Conservation (phyloP, 225 moss, liverwort and hornwort genomes). For the Bryum argenteum region DNA sequence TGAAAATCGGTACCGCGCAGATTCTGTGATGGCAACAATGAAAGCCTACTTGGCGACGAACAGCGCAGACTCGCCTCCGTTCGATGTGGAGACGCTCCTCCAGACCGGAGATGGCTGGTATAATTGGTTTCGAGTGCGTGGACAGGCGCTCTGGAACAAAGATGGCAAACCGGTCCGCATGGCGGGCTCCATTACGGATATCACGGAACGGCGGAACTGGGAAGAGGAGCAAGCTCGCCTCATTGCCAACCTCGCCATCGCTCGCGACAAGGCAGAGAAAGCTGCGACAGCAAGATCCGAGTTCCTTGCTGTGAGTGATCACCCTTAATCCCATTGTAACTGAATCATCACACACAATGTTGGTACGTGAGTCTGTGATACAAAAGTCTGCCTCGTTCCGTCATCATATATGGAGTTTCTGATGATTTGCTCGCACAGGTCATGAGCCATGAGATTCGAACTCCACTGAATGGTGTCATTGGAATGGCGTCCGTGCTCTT, state of each 20-base stretch:
- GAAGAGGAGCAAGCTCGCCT: conserved; percentile 56
- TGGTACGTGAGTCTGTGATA: no score
- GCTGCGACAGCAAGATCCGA: conserved; percentile 57
- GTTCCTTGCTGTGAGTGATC: conserved; percentile 52
- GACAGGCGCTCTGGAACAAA: conserved; percentile 56
- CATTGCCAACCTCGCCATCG: conserved; percentile 52
- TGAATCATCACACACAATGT: no score
- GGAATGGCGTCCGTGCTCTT: conserved; percentile 60
- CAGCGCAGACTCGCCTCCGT: conserved; percentile 49
- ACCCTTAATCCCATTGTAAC: neutral
- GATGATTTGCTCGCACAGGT: conserved; percentile 17
- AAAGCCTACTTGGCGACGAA: conserved; percentile 40
- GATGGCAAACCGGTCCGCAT: conserved; percentile 46
- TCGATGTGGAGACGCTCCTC: conserved; percentile 54
- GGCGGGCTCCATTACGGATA: conserved; percentile 61
- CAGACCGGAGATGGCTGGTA: conserved; percentile 40
- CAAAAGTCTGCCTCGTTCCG: no score
- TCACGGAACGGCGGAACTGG: conserved; percentile 55
- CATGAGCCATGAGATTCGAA: conserved; percentile 62
- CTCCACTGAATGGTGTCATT: conserved; percentile 54
- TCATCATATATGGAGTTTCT: no score
- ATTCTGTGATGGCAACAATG: conserved; percentile 44
- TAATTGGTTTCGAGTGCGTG: conserved; percentile 58
- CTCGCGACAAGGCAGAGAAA: conserved; percentile 61
- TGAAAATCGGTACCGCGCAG: conserved; percentile 16